These are phyloP conservation scores for Nicotiana noctiflora DNA, from an alignment of 257 asterid genomes.

Conservation along the genomic window DNA sequence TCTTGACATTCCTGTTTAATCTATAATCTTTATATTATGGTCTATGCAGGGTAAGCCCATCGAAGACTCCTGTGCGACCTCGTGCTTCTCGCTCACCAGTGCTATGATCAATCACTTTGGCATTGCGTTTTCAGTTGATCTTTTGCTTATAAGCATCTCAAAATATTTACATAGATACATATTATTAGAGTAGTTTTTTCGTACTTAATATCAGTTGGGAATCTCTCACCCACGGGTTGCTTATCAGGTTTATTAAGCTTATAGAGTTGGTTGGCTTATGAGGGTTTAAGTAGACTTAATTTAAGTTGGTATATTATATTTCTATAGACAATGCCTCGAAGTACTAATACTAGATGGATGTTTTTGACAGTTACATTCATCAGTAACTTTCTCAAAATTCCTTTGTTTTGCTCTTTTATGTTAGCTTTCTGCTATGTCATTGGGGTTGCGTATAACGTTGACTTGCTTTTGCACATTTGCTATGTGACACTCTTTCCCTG, in stretches of 20 bases:
- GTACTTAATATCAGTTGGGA: constrained; percentile 26
- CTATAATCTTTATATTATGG: background rate
- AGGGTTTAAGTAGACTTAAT: constrained; percentile 34
- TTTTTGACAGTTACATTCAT: background rate
- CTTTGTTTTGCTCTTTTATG: background rate
- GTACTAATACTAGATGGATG: constrained; percentile 15
- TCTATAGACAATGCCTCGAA: constrained; percentile 26
- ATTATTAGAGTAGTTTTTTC: constrained; percentile 22
- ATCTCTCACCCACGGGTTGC: constrained; percentile 16
- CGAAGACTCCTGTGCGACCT: constrained; percentile 66
- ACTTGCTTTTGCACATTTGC: background rate
- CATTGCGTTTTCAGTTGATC: constrained; percentile 20
- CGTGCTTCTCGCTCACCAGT: constrained; percentile 32
- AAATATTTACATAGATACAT: constrained; percentile 30
- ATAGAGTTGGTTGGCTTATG: constrained; percentile 50
- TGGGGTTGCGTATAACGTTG: background rate
- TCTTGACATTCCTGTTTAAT: background rate
- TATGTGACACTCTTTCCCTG: background rate
- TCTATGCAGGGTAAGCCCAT: constrained; percentile 64
- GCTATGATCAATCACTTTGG: constrained; percentile 28
- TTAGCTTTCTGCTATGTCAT: background rate
- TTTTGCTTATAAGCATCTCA: constrained; percentile 29
- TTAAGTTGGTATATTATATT: constrained; percentile 24
- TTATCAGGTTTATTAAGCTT: constrained; percentile 26
- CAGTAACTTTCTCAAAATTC: background rate